Evolutionary conservation across 176 grass and related monocot species (phyloP).

Genomic region (Avena eriantha): DNA sequence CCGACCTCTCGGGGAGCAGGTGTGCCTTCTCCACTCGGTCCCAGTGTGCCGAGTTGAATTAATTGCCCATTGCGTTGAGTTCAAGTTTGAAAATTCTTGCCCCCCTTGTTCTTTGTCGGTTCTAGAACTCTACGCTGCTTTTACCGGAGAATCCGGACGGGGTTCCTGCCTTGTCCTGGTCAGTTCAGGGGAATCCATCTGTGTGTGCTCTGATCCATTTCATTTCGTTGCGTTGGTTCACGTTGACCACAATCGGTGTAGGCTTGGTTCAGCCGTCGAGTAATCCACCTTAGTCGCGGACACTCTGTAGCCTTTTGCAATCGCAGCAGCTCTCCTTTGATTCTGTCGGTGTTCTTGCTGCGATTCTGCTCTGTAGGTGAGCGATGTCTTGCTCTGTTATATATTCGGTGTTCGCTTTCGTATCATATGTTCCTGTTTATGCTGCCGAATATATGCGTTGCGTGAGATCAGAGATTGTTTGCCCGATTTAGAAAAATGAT

Average conservation of each 20-base stretch:
- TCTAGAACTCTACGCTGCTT: background rate
- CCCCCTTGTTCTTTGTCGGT: background rate
- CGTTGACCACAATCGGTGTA: background rate
- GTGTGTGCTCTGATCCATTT: slow-evolving; percentile 24
- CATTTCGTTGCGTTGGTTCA: background rate
- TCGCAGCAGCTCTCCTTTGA: background rate
- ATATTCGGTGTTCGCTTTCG: background rate
- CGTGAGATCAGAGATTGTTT: slow-evolving; percentile 15
- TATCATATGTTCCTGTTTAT: background rate
- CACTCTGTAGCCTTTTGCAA: background rate
- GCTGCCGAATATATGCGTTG: background rate
- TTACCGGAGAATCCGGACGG: slow-evolving; percentile 16
- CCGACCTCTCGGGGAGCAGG: slow-evolving; percentile 2
- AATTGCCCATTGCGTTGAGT: slow-evolving; percentile 29
- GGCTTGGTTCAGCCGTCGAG: background rate
- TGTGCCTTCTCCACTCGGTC: background rate
- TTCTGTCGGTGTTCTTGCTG: slow-evolving; percentile 31
- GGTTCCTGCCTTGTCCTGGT: slow-evolving; percentile 48
- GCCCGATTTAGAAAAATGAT: no score
- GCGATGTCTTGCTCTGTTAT: slow-evolving; percentile 7
- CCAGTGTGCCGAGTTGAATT: background rate
- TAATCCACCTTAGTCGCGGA: background rate
- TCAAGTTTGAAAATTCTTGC: slow-evolving; percentile 19
- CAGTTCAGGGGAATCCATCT: background rate
- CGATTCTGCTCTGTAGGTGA: background rate